Base-by-base conservation (phyloP, 2,329 filamentous ascomycete species). In the Penicillium sp. region DNA sequence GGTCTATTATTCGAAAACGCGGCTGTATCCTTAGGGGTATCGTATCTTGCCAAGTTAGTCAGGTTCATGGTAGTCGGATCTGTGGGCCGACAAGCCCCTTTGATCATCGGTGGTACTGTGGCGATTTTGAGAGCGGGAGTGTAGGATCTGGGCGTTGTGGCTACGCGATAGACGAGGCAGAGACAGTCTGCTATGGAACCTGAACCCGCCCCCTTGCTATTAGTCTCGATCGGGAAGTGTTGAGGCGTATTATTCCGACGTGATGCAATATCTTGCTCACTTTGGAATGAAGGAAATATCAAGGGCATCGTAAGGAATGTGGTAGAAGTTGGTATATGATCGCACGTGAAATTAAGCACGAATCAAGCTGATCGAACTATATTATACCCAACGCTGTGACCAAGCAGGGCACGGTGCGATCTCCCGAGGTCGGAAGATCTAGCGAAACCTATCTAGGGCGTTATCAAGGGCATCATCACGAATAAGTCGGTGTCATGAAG, bases 1-100 rank as follows among this genome's bases (percentile, higher is more conserved):
- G 41, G 41, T 62, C 50, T 58, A 45, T 52, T 58, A 43, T 54
- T 53, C 48, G 51, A 59, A 57, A 43, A 35, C 40, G 33, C 4
- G 31, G 35, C 33, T 29, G 21, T 47, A 42, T 37, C n/a, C 25
- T 33, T 42, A 29, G 9, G 13, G 29, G 25, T n/a, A 33, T 37
- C 10, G 21, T 35, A 41, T n/a, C 21, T 35, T 27, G 48, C 48
- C 15, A 19, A 35, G 47, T 12, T 17, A 42, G 27, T 15, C 27
- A n/a, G 25, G n/a, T 54, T 45, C 19, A 19, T 42, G 31, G 37
- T 12, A 21, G 41, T 37, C 50, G n/a, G 50, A 49, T 57, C 57
- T 51, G 49, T 33, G 40, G 42, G 37, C 50, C 48, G 52, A 47
- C 21, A 40, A 42, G 45, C 21, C 47, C 43, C 29, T 59, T 61